phyloP scores from a whole-genome alignment of 805 yeast genomes.

The Saturnispora sanitii region DNA sequence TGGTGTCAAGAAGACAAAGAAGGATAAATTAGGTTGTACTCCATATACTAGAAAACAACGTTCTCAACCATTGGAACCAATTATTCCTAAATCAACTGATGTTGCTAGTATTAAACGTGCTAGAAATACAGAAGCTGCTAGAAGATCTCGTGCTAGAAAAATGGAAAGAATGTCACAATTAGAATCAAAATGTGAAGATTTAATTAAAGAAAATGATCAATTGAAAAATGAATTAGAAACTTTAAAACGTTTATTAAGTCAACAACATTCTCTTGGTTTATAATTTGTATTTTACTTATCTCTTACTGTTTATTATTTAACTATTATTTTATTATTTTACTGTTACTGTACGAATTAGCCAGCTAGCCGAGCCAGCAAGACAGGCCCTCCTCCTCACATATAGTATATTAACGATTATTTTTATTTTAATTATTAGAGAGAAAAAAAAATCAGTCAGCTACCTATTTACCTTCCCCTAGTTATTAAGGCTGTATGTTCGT shows the following conservation, averaged over 20 bases:
- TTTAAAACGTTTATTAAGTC: conserved; percentile 38
- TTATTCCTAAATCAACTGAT: conserved; percentile 50
- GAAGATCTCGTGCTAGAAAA: conserved; percentile 89
- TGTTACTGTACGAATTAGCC: too few species aligned
- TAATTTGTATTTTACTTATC: neutral
- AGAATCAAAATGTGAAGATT: conserved; percentile 63
- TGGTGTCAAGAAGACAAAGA: conserved; percentile 22
- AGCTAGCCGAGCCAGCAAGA: too few species aligned
- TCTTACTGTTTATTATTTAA: neutral
- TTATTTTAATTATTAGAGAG: neutral
- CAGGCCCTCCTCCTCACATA: too few species aligned
- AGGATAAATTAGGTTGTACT: conserved; percentile 68
- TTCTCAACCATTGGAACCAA: conserved; percentile 58
- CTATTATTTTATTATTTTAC: neutral
- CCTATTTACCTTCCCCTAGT: too few species aligned
- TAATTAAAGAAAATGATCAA: conserved; percentile 47
- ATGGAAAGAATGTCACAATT: conserved; percentile 78
- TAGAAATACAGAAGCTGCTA: conserved; percentile 94
- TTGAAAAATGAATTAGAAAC: conserved; percentile 52
- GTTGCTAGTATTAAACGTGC: conserved; percentile 81
- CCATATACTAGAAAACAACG: conserved; percentile 74
- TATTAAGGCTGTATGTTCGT: too few species aligned
- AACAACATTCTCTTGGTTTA: neutral
- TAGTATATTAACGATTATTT: neutral
- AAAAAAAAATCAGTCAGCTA: neutral